Evolutionary conservation across 495 filamentous ascomycete genomes (phyloP), one percentile per base, ranked within the genome.

Genomic region (Hypomontagnella monticulosa): DNA sequence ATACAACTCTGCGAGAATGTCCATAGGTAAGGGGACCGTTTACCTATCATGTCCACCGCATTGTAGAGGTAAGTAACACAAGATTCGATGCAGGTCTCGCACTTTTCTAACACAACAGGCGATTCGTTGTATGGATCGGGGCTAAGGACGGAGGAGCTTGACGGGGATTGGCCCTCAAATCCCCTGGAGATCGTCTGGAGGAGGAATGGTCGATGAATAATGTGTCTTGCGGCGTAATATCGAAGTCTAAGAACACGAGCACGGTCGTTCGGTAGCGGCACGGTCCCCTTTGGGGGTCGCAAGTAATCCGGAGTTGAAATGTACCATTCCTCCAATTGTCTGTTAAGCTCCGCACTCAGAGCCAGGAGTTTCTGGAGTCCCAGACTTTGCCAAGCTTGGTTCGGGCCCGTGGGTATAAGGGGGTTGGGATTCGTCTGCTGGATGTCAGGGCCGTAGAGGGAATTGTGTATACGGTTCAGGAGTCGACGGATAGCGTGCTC

Each of bases 251-350:
- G 61, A n/a, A 75, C 66, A 2, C 72, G 62, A 6, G 67, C 68
- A 37, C 75, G 72, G 32, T 73, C 70, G 46, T 69, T 71, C 0
- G 72, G 52, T 12, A 74, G 52, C 36, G 54, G 47, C 4, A 69
- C 33, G 19, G 66, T 69, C 30, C 66, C 73, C 38, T 75, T 71
- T 0, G 46, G 43, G 10, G 74, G 74, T 14, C 73, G 71, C 14
- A 75, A 37, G 33, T 69, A 70, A 56, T 74, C 73, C 10, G 75
- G 75, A 36, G 74, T 77, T 30, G 75, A 77, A 41, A 67, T 65
- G 50, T 77, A 76, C 75, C 75, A 77, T 48, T 74, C 68, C 32
- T 77, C 75, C 11, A 77, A 54, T 38, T 77, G 75, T 56, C 72
- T 66, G 50, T 77, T 74, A 23, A 75, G 72, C 47, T 76, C 72